phyloP scores from a whole-genome alignment of 2,329 filamentous ascomycete genomes.

The Fusarium liriodendri region DNA sequence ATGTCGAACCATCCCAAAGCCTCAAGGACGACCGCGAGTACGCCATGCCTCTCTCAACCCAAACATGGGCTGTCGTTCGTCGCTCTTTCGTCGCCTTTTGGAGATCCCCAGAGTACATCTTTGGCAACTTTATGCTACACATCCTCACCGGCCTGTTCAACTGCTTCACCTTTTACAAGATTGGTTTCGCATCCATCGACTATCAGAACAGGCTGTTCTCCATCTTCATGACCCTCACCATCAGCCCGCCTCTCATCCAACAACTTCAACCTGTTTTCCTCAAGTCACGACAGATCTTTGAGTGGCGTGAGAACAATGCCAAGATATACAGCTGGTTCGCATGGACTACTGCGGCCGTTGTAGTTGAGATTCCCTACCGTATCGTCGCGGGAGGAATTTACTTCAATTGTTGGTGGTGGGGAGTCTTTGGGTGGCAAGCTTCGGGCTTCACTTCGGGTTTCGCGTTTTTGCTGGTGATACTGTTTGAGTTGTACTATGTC shows the following conservation, averaged over 20 bases:
- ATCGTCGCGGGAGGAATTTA: slow-evolving; percentile 68
- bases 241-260: slow-evolving; percentile 79
- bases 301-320: slow-evolving; percentile 77
- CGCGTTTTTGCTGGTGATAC: slow-evolving; percentile 71
- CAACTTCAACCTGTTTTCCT: slow-evolving; percentile 81
- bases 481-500: slow-evolving; percentile 75
- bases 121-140: slow-evolving; percentile 72
- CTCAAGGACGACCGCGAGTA: slow-evolving; percentile 68
- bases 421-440: slow-evolving; percentile 60
- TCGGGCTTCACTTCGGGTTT: slow-evolving; percentile 69
- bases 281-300: slow-evolving; percentile 73
- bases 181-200: slow-evolving; percentile 67
- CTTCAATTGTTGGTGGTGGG: slow-evolving; percentile 68
- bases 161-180: slow-evolving; percentile 76
- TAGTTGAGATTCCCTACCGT: slow-evolving; percentile 78
- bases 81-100: slow-evolving; percentile 73
- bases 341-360: slow-evolving; percentile 72
- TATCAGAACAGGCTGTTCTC: slow-evolving; percentile 80
- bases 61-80: slow-evolving; percentile 65
- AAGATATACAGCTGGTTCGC: slow-evolving; percentile 85
- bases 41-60: slow-evolving; percentile 67
- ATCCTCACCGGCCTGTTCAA: slow-evolving; percentile 75
- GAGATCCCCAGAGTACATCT: slow-evolving; percentile 71
- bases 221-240: slow-evolving; percentile 81
- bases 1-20: slow-evolving; percentile 49